Evolutionary conservation across 2,329 filamentous ascomycete genomes (phyloP).

Genomic region (Fusarium nurragi): DNA sequence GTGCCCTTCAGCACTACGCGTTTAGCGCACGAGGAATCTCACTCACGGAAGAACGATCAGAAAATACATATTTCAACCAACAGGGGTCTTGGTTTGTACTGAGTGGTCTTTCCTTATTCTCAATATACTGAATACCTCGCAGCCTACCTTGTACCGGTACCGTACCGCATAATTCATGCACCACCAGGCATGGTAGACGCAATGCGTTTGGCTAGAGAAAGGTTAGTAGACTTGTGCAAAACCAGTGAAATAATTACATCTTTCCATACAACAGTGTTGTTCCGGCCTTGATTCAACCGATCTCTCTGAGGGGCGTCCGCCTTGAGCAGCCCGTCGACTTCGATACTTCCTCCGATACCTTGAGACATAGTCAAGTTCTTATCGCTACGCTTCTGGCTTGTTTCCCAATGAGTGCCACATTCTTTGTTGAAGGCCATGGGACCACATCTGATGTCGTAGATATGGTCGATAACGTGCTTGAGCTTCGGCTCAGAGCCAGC

Average conservation of each 20-base stretch:
- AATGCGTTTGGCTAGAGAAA: conserved; percentile 21
- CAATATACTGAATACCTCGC: too few relatives aligned
- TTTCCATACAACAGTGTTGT: conserved; percentile 41
- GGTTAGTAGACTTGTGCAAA: background rate
- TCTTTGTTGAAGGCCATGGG: background rate
- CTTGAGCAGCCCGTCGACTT: conserved; percentile 38
- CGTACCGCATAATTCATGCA: background rate
- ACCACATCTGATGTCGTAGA: conserved; percentile 43
- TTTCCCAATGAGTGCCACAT: conserved; percentile 33
- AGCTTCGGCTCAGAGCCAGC: conserved; percentile 21
- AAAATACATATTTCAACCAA: background rate
- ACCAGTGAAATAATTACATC: too few relatives aligned
- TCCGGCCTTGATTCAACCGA: conserved; percentile 33
- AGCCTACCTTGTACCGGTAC: too few relatives aligned
- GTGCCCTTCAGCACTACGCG: background rate
- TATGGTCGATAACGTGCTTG: conserved; percentile 41
- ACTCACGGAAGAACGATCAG: background rate
- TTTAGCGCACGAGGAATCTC: background rate
- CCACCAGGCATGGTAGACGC: background rate
- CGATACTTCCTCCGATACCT: conserved; percentile 32
- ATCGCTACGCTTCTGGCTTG: conserved; percentile 34
- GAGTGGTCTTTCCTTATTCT: too few relatives aligned
- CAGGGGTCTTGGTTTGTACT: background rate
- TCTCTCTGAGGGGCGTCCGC: conserved; percentile 32
- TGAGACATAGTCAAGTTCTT: conserved; percentile 31